Base-by-base conservation (phyloP, 2,329 filamentous ascomycete genomes). In the Aspergillus sp. region DNA sequence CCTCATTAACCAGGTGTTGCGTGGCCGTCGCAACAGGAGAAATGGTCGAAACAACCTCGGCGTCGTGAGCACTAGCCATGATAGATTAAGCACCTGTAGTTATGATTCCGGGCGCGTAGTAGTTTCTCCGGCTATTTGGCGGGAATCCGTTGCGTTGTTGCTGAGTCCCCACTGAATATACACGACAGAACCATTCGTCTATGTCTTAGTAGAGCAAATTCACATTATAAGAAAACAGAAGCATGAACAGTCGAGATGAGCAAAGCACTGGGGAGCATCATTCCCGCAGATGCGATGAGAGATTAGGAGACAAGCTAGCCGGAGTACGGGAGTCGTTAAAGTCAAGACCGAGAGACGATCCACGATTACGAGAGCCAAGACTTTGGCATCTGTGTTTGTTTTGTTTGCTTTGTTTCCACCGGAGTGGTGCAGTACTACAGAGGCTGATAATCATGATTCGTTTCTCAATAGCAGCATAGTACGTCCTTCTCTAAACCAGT, bases 61-160 rank as follows among this genome's bases (percentile, higher is more conserved):
- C 41, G 8, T 41, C 53, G 41, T 57, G 45, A 29, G 54, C 40
- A 29, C 54, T 49, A 32, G 61, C 57, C 63, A 65, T 64, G 51
- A 26, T 55, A 51, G 43, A 40, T 27, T 35, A 32, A 35, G 19
- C 19, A 19, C 19, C 19, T 19, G 19, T 19, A 19, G 19, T 28
- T 12, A 39, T 39, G 12, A 9, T 39, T 19, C 19, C 19, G 19
- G 19, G 19, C 19, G 19, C 8, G 36, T 26, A 9, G 36, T 7
- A 27, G 12, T 28, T 39, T 26, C n/a, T 8, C 12, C 6, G 36
- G 27, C 36, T 19, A 39, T 12, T 26, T 39, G 36, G 36, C 36
- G 36, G 36, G 36, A 39, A 39, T 39, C 36, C 19, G 36, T 39
- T 36, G 34, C 26, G 34, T 19, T 39, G 27, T 39, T 5, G 36